Evolutionary conservation across 2,329 filamentous ascomycete species (phyloP), one percentile per base, ranked within the genome.

Genomic region (Scedosporium boydii): DNA sequence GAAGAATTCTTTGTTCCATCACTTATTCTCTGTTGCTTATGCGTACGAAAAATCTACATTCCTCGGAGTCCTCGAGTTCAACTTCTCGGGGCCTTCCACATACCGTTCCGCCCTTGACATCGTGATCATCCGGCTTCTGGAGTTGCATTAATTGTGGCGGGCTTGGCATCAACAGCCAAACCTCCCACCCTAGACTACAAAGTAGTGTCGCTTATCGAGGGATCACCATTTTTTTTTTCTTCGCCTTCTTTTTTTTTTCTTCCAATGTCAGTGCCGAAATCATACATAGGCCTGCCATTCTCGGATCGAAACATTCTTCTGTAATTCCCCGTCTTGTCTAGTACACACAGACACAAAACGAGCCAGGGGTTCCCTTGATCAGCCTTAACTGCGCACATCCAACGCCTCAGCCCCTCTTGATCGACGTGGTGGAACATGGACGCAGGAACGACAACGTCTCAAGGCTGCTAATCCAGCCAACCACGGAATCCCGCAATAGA

Each of bases 361-460:
- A 38, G n/a, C 51, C 51, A 55, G 51, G 51, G 51, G 51, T 23
- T 23, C 51, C 51, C 23, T 55, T 55, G 51, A 55, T 55, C 51
- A 55, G 23, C 56, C 27, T 23, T n/a, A 58, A 44, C 21, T 42
- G 48, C n/a, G 59, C 12, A 44, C 59, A 61, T 61, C 59, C 48
- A 61, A 61, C 48, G 59, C 48, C 18, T 56, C 59, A 61, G 59
- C 27, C 59, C n/a, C 7, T 56, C 59, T 18, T 61, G 59, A 61
- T 61, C 59, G 59, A 26, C 59, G 14, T 21, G n/a, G 46, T 61
- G 59, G 59, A 61, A 61, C 59, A 61, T 5, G 29, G 29, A 27
- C 14, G n/a, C 16, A 51, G 48, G 48, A 41, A 21, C 53, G 29
- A 23, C 48, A 23, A 14, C 59, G 59, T 61, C 48, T 61, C 59